These are phyloP conservation scores for Pinus albicaulis DNA, from an alignment of 75 land plant genomes.

Conservation along the genomic window DNA sequence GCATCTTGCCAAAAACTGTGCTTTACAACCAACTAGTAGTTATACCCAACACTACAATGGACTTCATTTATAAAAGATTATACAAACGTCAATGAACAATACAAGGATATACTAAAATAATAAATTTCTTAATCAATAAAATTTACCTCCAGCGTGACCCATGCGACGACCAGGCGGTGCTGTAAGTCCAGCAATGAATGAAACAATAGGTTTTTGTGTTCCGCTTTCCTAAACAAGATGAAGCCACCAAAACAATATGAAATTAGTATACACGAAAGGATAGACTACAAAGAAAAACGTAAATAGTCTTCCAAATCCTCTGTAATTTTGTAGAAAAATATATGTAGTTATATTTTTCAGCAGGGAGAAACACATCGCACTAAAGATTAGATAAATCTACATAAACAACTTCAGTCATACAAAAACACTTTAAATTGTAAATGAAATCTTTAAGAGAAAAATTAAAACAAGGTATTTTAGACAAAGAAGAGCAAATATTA, in stretches of 20 bases:
- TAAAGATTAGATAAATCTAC: too few species aligned
- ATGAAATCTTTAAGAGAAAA: too few species aligned
- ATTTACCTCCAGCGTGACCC: constrained; percentile 94
- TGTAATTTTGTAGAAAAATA: too few species aligned
- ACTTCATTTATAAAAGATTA: not conserved
- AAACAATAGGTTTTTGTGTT: constrained; percentile 85
- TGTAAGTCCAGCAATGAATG: constrained; percentile 91
- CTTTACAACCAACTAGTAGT: not conserved
- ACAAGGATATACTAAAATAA: not conserved
- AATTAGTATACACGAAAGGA: not conserved
- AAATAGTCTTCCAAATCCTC: too few species aligned
- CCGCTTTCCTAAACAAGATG: constrained; percentile 57
- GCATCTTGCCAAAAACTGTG: not conserved
- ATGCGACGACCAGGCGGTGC: constrained; percentile 95
- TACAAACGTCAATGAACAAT: not conserved
- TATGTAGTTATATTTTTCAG: too few species aligned
- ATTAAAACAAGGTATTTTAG: too few species aligned
- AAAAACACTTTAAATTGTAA: too few species aligned
- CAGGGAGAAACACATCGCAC: too few species aligned
- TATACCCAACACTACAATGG: not conserved
- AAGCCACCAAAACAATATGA: constrained; percentile 2
- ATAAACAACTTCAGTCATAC: too few species aligned
- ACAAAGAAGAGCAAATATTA: too few species aligned
- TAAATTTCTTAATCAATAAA: not conserved
- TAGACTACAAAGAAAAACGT: not conserved